Base-by-base conservation (phyloP, 2,329 filamentous ascomycete species). In the Myriosclerotinia curreyana region DNA sequence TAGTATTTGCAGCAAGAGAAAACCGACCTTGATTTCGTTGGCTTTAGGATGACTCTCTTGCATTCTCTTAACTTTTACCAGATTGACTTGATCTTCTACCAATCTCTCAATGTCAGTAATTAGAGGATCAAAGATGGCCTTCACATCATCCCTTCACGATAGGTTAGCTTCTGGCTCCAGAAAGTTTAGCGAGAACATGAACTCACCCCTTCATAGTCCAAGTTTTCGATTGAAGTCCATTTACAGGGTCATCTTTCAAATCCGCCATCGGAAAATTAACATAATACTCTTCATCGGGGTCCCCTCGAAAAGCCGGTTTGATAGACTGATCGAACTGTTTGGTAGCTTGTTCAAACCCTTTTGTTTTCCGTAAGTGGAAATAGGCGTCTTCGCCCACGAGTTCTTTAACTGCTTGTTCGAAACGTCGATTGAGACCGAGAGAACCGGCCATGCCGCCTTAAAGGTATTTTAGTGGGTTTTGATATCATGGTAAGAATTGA, bases 121-220 rank as follows among this genome's bases (percentile, higher is more conserved):
- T 73, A 78, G 28, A 80, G 78, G 77, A 55, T 71, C 4, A 73
- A 70, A 65, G 74, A 78, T 25, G 86, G 90, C 64, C 82, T 82
- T 64, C 83, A 85, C 64, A 86, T 83, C 66, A 84, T 74, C 65
- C 74, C 74, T 68, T 77, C 78, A 31, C 20, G 20, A 25, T 17
- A 28, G 12, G 7, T 22, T 48, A 22, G 44, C 44, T 48, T n/a
- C 34, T 48, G 34, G 55, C 42, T 40, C 15, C 28, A 46, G 36
- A 34, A 64, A 8, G 5, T 28, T 40, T 17, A 31, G 14, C 74
- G 25, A n/a, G 20, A 40, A 4, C 0, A 38, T 17, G 3, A 69
- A 67, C 2, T 66, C 66, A 54, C 69, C 67, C 34, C 65, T 67
- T 69, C 59, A 72, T 67, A 38, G 68, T 65, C 67, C 66, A 68